Evolutionary conservation across 2,329 filamentous ascomycete species (phyloP), one percentile per base, ranked within the genome.

Genomic region (Fusarium avenaceum): DNA sequence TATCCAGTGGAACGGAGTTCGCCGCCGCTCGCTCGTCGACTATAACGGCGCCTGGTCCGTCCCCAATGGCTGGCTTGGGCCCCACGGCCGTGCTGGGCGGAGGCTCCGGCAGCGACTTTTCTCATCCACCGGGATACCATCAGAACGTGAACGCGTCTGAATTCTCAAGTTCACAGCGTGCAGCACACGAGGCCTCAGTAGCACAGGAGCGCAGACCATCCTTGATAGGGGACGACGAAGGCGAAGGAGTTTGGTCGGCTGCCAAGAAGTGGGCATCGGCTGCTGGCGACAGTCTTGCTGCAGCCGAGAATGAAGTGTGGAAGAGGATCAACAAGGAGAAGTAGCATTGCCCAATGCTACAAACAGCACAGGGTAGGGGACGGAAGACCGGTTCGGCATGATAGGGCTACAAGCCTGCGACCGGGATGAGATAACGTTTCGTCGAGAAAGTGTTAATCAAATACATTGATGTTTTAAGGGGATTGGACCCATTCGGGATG

Each of bases 231-330:
- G 75, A 75, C 24, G 74, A 75, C 22, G 75, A 75, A 26, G 82
- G 82, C 19, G 80, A 81, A 4, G 81, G 84, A n/a, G 77, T 88
- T 7, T 88, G 86, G 85, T 81, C 81, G 56, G 77, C 83, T 46
- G 86, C 86, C 13, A 87, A 85, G 80, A 88, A 86, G 75, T 84
- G 85, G 81, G 86, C 85, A 45, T 79, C 82, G 61, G 83, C 82
- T 33, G 87, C 87, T 8, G 87, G 87, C 50, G 84, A 84, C 63
- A 86, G 83, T 74, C 76, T 90, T 28, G 85, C 83, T 10, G 85
- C 83, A 15, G 87, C 86, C 15, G 88, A 90, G 79, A 80, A 79
- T 50, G 86, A 89, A 76, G 83, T 90, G 24, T 90, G 88, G 88
- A 85, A 84, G 77, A 84, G 83, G 73, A 87, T 90, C 74, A 89